phyloP scores from a whole-genome alignment of 129 eudicot genomes.

The Rutidosis leptorrhynchoides region DNA sequence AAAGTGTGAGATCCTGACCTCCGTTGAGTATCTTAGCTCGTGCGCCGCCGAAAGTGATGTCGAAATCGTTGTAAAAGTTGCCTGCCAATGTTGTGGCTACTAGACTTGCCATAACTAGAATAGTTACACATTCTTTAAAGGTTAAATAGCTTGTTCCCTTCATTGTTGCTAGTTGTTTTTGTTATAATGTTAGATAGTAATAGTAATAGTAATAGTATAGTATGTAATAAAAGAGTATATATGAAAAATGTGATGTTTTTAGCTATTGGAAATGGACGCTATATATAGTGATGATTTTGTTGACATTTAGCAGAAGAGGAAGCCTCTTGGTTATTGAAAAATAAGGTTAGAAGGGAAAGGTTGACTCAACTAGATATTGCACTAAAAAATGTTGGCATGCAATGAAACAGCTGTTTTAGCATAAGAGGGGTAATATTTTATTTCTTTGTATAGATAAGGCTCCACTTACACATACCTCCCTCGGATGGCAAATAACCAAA shows the following conservation, averaged over 20 bases:
- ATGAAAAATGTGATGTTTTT: background rate
- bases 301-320: background rate
- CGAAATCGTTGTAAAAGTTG: background rate
- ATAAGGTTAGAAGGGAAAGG: background rate
- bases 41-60: background rate
- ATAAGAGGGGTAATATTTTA: too few species aligned
- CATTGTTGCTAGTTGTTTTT: background rate
- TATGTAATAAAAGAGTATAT: too few species aligned
- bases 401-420: background rate
- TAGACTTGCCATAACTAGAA: background rate
- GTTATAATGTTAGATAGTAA: background rate
- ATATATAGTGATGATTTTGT: background rate
- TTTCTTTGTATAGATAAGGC: too few species aligned
- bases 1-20: conserved; percentile 2
- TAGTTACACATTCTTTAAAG: background rate
- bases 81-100: background rate
- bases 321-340: background rate
- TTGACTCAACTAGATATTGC: background rate
- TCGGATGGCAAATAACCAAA: background rate
- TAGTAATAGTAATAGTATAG: too few species aligned
- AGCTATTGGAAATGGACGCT: background rate
- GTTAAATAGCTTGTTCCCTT: background rate
- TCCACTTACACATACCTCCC: background rate
- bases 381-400: background rate
- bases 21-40: conserved; percentile 5